A percentile compares a stretch with the other conserved stretches of the same genome.
These are phyloP conservation scores for Aspergillus ibericus DNA, from an alignment of 2,329 filamentous ascomycete genomes.

Conservation along the genomic window DNA sequence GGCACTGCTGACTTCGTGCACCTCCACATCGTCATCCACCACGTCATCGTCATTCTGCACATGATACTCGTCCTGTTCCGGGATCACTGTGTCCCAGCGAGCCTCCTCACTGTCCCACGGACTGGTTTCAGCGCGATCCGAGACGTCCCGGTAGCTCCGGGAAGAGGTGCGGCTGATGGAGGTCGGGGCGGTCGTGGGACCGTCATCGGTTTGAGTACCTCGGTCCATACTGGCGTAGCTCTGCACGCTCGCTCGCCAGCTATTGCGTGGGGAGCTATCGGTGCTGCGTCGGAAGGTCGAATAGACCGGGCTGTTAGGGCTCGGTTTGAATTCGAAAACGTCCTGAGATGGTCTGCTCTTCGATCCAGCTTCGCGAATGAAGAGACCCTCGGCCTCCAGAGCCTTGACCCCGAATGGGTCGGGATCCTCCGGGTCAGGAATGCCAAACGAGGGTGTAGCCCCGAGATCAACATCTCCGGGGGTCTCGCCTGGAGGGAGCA, in stretches of 20 bases:
- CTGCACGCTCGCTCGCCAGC: constrained; percentile 68
- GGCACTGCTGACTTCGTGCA: constrained; percentile 54
- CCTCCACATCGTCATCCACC: constrained; percentile 30
- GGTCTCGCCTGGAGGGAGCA: constrained; percentile 69
- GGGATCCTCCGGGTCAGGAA: constrained; percentile 77
- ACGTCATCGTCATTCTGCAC: constrained; percentile 10
- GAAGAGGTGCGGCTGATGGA: constrained; percentile 38
- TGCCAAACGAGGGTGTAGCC: constrained; percentile 61
- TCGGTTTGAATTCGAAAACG: constrained; percentile 78
- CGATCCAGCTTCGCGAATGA: constrained; percentile 86
- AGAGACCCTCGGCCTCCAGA: constrained; percentile 77
- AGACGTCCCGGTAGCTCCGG: constrained; percentile 30
- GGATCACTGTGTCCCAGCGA: constrained; percentile 29
- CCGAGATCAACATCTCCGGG: constrained; percentile 71
- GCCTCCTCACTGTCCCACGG: constrained; percentile 27
- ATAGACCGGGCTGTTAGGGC: constrained; percentile 69
- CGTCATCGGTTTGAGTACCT: constrained; percentile 68
- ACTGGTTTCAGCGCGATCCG: constrained; percentile 15
- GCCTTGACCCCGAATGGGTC: constrained; percentile 91
- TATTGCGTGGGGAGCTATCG: constrained; percentile 62
- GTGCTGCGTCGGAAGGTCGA: constrained; percentile 66
- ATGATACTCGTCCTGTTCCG: constrained; percentile 19
- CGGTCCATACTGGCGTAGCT: constrained; percentile 61
- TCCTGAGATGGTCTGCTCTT: constrained; percentile 71
- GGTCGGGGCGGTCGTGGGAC: constrained; percentile 27